Base-by-base conservation (phyloP, 371 early-diverging fungal species). In the Homolaphlyctis polyrhiza region DNA sequence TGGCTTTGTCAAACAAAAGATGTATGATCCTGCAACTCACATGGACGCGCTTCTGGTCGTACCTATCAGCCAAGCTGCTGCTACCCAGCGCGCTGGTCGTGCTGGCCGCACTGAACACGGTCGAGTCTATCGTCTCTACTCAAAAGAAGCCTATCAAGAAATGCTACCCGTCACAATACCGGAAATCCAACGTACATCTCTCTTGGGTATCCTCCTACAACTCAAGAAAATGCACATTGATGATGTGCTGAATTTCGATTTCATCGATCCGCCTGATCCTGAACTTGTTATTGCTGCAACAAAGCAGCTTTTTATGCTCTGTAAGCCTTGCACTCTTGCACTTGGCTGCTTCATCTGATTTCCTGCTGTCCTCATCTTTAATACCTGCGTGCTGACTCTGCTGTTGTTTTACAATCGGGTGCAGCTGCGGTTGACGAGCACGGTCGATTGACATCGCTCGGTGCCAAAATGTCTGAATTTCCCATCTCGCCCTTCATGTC, bases 1-100 rank as follows among this genome's bases (percentile, higher is more conserved):
- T 55, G 98, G 97, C 3, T 91, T 95, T 73, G 91, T 91, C 36
- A 96, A 96, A 66, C 89, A 89, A 60, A 95, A 93, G 62, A 85
- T 86, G 54, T 91, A 84, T 71, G 89, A 91, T 68, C 82, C 92
- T 11, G 72, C 73, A 35, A 88, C 90, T 2, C 87, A 88, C 13
- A 89, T 94, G 86, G 94, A 94, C 59, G 79, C 75, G 1, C 60
- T 87, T 28, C 64, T 91, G 21, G 87, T 91, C 0, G 87, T 87
- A n/a, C 90, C 89, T 16, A 87, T 94, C 57, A 74, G 77, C n/a
- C 81, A 82, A 62, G 78, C 84, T n/a, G 77, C 82, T 8, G 88
- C 89, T 11, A 79, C 81, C 1, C 90, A 90, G 71, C 67, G 90
- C 45, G 75, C 78, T 14, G 90, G 90, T 21, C 69, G 90, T 39